phyloP scores from a whole-genome alignment of 2,329 filamentous ascomycete species.

The Pestalotiopsis sp. region DNA sequence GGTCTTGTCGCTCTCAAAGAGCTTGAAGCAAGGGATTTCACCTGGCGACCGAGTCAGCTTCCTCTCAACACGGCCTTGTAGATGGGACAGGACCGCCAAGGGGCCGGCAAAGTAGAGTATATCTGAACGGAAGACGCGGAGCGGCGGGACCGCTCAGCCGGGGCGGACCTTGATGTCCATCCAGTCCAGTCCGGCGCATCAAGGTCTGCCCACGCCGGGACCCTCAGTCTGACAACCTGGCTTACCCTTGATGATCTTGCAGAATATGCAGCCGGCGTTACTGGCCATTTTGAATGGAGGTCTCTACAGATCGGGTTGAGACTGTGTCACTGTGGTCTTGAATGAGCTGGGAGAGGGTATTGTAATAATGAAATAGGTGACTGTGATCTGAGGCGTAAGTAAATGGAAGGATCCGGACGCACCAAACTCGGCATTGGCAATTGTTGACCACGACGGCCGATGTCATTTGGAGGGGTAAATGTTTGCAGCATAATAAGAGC shows the following conservation, averaged over 20 bases:
- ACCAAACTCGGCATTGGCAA: too few relatives aligned
- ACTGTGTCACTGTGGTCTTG: too few relatives aligned
- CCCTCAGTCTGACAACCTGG: background rate
- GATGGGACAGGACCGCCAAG: too few relatives aligned
- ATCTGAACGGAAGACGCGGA: constrained; percentile 9
- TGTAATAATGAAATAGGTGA: too few relatives aligned
- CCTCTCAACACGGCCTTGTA: constrained; percentile 1
- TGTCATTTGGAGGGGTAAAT: too few relatives aligned
- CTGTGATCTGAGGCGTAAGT: background rate
- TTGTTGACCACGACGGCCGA: too few relatives aligned
- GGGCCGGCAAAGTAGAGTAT: too few relatives aligned
- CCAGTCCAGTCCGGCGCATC: background rate
- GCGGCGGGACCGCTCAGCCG: constrained; percentile 5
- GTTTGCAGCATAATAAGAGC: too few relatives aligned
- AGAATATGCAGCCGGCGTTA: constrained; percentile 81
- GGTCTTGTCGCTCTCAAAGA: constrained; percentile 91
- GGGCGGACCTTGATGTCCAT: constrained; percentile 12
- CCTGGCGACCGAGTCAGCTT: constrained; percentile 50
- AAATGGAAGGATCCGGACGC: background rate
- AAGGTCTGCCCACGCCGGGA: background rate
- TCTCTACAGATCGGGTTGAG: background rate
- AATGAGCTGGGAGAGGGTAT: too few relatives aligned
- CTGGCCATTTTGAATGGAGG: constrained; percentile 8
- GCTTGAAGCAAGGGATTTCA: constrained; percentile 94
- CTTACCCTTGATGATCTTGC: constrained; percentile 92